Base-by-base conservation (phyloP, 2,329 filamentous ascomycete species). In the Botrytis paeoniae region DNA sequence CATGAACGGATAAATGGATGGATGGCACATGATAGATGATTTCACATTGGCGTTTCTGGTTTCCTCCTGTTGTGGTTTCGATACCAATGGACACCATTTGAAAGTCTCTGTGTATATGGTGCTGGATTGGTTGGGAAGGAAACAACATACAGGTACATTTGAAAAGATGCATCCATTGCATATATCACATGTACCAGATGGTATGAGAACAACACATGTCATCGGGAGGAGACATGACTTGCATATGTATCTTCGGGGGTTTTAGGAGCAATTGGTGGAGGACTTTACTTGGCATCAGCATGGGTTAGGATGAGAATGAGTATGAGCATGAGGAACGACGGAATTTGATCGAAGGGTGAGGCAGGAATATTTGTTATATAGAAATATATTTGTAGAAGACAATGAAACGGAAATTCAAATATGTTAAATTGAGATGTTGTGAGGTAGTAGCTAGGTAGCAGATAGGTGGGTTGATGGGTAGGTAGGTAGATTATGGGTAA, bases 241-340 rank as follows among this genome's bases (percentile, higher is more conserved):
- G 63, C 37, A 72, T 45, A 62, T 59, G 70, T 61, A 69, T 43
- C 35, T 64, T 51, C 69, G 69, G 69, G 45, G 69, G 45, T 35
- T 64, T 64, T 64, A 71, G 69, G 69, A 71, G 29, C 18, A 35
- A 60, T 25, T 48, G 29, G 63, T 37, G 29, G 63, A 51, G 43
- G 63, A 32, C 63, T 48, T 65, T 22, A 48, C 63, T 65, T 65
- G 63, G 43, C 63, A 51, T 37, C 12, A 37, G n/a, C 37, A 62
- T 41, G 37, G 60, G 8, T n/a, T 18, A 20, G 20, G 60, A 63
- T 41, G 37, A 41, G 18, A 20, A 63, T 39, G 22, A 35, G 57
- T 18, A 29, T 59, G n/a, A 60, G 32, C 2, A 60, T 60, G 29
- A 61, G 32, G 9, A 25, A 57, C 7, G 51, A 57, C n/a, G 37